These are phyloP conservation scores for Uronychia setigera DNA, from an alignment of 73 alveolate species.

Conservation along the genomic window DNA sequence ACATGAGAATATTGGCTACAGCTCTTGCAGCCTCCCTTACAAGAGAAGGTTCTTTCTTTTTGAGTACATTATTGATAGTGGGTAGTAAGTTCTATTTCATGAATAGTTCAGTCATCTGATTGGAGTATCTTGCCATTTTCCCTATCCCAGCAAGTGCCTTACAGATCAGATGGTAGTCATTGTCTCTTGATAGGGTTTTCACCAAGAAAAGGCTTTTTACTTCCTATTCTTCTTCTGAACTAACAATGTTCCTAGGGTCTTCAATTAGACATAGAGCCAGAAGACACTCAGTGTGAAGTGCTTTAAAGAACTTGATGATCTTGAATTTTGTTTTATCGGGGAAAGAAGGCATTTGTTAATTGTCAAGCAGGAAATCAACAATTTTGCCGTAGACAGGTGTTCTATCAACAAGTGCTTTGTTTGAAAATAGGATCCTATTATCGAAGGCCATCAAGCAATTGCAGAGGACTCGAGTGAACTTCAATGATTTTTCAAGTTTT, in stretches of 20 bases:
- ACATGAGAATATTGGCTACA: background rate
- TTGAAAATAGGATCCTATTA: slow-evolving; percentile 4
- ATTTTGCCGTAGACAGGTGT: slow-evolving; percentile 3
- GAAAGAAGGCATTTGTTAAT: slow-evolving; percentile 6
- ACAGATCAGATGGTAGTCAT: slow-evolving; percentile 26
- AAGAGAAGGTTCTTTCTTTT: slow-evolving; percentile 30
- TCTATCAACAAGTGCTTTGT: slow-evolving; percentile 3
- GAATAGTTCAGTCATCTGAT: slow-evolving; percentile 17
- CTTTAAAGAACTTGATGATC: background rate
- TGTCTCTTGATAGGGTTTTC: slow-evolving; percentile 11
- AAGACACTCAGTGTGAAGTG: slow-evolving; percentile 26
- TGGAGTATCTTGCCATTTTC: slow-evolving; percentile 26
- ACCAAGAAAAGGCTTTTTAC: slow-evolving; percentile 19
- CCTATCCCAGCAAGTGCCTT: slow-evolving; percentile 31
- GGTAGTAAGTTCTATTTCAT: slow-evolving; percentile 11
- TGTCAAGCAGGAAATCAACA: background rate
- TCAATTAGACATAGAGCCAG: slow-evolving; percentile 37
- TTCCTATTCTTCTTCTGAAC: slow-evolving; percentile 27
- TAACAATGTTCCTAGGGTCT: slow-evolving; percentile 7
- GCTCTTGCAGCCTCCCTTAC: slow-evolving; percentile 15
- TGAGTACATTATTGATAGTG: slow-evolving; percentile 12
- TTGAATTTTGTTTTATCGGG: background rate
- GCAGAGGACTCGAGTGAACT: background rate
- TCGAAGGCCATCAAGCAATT: slow-evolving; percentile 36
- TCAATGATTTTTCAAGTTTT: background rate